Percentiles rank a stretch among this genome's conserved stretches.
Conservation (phyloP, 1,284 basidiomycete genomes). For the Naganishia albida region DNA sequence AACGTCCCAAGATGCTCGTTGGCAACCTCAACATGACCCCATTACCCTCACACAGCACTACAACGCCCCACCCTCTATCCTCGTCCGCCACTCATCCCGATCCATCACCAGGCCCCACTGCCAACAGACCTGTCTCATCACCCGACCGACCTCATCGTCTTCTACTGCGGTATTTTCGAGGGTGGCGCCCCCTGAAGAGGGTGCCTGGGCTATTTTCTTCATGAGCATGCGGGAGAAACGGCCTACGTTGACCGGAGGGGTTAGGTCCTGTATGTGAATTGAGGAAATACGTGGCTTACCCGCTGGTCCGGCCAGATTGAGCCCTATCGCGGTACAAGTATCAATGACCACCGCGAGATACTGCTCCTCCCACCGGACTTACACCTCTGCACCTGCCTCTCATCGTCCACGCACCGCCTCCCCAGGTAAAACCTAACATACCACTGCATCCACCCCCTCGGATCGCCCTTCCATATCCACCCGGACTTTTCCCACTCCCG, state of each 20-base stretch:
- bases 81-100: conserved; percentile 39
- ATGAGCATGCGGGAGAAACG: conserved; percentile 55
- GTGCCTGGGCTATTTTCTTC: conserved; percentile 48
- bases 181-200: conserved; percentile 44
- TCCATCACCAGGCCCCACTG: conserved; percentile 50
- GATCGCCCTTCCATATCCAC: conserved; percentile 56
- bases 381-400: conserved; percentile 56
- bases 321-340: conserved; percentile 45
- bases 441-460: conserved; percentile 57
- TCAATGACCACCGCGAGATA: background rate
- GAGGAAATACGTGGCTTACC: conserved; percentile 29
- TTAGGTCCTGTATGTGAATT: background rate
- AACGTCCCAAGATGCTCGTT: too few species aligned
- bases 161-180: conserved; percentile 30
- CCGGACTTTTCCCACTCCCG: conserved; percentile 57
- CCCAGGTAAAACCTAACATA: conserved; percentile 57
- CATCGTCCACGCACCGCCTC: conserved; percentile 55
- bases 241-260: conserved; percentile 28
- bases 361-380: conserved; percentile 32
- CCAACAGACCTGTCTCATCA: conserved; percentile 49
- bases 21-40: too few species aligned
- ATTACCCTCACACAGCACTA: background rate
- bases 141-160: conserved; percentile 46
- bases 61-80: conserved; percentile 23
- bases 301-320: conserved; percentile 55